Conservation (phyloP, 192 early-diverging fungal species). For the Gonapodya sp. region DNA sequence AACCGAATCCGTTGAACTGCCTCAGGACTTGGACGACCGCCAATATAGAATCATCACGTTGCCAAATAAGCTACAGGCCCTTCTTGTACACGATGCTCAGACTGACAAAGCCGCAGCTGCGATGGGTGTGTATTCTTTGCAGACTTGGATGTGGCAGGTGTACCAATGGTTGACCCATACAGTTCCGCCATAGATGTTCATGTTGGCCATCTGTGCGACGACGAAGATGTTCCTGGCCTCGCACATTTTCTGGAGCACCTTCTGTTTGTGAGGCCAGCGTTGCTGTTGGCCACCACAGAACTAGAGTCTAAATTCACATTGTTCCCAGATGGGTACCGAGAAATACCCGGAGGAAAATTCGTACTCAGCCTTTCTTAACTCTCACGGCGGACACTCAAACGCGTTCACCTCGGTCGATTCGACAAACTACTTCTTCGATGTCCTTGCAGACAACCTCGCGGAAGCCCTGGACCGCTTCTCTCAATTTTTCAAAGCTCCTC, state of each 20-base stretch:
- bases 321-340: slow-evolving; percentile 38
- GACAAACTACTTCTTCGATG: slow-evolving; percentile 87
- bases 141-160: background rate
- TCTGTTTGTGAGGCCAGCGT: slow-evolving; percentile 25
- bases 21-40: slow-evolving; percentile 50
- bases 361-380: slow-evolving; percentile 59
- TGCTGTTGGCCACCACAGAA: background rate
- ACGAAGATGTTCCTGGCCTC: slow-evolving; percentile 63
- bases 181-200: slow-evolving; percentile 64
- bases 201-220: slow-evolving; percentile 70
- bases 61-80: slow-evolving; percentile 52
- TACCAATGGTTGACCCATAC: background rate
- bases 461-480: slow-evolving; percentile 69
- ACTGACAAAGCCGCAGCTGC: slow-evolving; percentile 66
- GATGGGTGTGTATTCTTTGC: background rate
- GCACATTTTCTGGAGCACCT: slow-evolving; percentile 80
- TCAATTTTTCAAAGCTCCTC: slow-evolving; percentile 88
- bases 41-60: slow-evolving; percentile 48
- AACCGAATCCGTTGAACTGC: background rate
- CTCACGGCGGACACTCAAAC: slow-evolving; percentile 71
- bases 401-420: slow-evolving; percentile 68
- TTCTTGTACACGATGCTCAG: slow-evolving; percentile 59
- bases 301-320: background rate
- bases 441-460: slow-evolving; percentile 46
- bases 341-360: slow-evolving; percentile 78